Conservation (phyloP, 2,329 filamentous ascomycete species). For the Chaetomiaceae sp. region DNA sequence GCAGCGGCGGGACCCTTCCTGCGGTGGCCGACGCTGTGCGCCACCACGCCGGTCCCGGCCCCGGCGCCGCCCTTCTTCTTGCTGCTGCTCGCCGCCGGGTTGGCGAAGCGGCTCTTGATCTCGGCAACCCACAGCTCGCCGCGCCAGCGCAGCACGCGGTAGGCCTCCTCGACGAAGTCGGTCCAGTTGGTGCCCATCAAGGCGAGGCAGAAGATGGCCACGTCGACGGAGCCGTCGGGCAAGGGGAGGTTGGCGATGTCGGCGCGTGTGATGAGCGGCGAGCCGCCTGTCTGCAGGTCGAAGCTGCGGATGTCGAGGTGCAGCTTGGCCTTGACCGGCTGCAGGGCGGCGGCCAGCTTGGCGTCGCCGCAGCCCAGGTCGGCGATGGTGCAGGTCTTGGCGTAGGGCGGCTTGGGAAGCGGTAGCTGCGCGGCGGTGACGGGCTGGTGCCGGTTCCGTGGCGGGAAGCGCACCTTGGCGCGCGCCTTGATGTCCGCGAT, state of each 20-base stretch:
- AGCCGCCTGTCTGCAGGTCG: constrained; percentile 70
- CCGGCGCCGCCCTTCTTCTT: constrained; percentile 42
- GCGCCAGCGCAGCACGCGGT: constrained; percentile 83
- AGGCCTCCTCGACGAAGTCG: constrained; percentile 92
- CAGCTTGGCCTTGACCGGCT: constrained; percentile 57
- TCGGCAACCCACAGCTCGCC: constrained; percentile 96
- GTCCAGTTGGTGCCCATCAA: constrained; percentile 99
- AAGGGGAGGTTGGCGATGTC: constrained; percentile 84
- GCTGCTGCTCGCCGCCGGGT: constrained; percentile 33
- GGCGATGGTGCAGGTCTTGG: constrained; percentile 69
- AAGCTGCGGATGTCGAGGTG: constrained; percentile 74
- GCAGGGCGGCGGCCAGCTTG: constrained; percentile 64
- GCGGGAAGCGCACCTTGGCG: constrained; percentile 35
- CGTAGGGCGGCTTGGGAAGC: constrained; percentile 61
- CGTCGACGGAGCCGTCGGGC: constrained; percentile 66
- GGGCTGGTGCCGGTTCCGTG: constrained; percentile 25
- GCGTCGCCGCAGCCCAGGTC: constrained; percentile 94
- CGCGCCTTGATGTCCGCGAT: constrained; percentile 63
- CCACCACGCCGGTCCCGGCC: no score
- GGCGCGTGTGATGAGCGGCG: constrained; percentile 72
- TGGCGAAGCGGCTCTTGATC: constrained; percentile 86
- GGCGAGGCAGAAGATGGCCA: constrained; percentile 91
- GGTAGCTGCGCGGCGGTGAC: constrained; percentile 31
- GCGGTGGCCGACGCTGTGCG: constrained; percentile 66
- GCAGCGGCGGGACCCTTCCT: constrained; percentile 48